Evolutionary conservation across 192 early-diverging fungal genomes (phyloP), one percentile per base, ranked within the genome.

Genomic region (Pecoramyces ruminantium): DNA sequence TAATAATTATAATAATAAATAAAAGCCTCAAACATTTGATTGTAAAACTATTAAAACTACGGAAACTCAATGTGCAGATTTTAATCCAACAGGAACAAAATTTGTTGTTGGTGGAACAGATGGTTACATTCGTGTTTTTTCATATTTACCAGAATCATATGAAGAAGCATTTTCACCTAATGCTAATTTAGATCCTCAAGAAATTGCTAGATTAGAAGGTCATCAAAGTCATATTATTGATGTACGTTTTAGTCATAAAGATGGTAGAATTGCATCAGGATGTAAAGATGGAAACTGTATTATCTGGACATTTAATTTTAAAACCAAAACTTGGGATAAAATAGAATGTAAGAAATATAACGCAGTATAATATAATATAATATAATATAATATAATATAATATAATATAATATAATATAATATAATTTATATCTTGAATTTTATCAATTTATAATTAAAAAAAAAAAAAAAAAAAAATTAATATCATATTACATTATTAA

Each of bases 81-180:
- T 95, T 84, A 95, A 94, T 79, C 84, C 85, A 40, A 93, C 92
- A 13, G 95, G 95, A 15, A 93, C 93, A 9, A 86, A 89, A 11
- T 94, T 97, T 84, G 92, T 92, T 38, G 87, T 95, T 14, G 91
- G 94, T 58, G 93, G 94, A 3, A 87, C 87, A 4, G 92, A 93
- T 83, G 93, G 95, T 0, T 88, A 92, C 34, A 86, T 96, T 15
- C 92, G 92, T 83, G 82, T 96, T 6, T 96, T 92, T 83, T 92
- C 92, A 12, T 90, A 92, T 14, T 89, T 94, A 29, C 88, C 88
- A 18, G 79, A n/a, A 27, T 13, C 78, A 13, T 78, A 21, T 21
- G 78, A 38, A 21, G 78, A 38, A 25, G 78, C 28, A 17, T 77
- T 29, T 16, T 38, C 39, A 40, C 78, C 30, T 79, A 79, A 58